Evolutionary conservation across 441 rosid species (phyloP).

Genomic region (Dalechampia spathulata): DNA sequence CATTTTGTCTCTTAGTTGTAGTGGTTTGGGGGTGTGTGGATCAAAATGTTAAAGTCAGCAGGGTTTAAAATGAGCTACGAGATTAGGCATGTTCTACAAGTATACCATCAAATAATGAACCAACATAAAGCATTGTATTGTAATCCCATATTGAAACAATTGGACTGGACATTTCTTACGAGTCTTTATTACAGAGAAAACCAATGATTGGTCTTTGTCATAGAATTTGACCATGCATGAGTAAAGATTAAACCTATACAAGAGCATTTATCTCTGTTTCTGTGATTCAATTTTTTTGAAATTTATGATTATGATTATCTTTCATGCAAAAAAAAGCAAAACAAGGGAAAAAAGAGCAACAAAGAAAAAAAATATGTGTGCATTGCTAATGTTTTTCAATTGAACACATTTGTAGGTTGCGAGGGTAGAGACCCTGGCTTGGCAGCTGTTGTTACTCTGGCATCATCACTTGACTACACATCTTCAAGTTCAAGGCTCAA

Average conservation of each 20-base stretch:
- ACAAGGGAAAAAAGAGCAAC: too few relatives aligned
- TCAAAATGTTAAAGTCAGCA: neutral
- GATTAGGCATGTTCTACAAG: too few relatives aligned
- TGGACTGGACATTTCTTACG: too few relatives aligned
- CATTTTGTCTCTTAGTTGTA: neutral
- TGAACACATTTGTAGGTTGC: constrained; percentile 40
- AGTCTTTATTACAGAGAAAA: too few relatives aligned
- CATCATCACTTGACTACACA: constrained; percentile 91
- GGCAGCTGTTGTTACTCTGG: constrained; percentile 77
- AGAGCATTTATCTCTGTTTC: neutral
- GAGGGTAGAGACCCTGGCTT: constrained; percentile 63
- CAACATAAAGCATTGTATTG: too few relatives aligned
- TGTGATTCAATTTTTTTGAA: neutral
- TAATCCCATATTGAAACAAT: constrained; percentile 1
- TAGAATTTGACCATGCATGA: neutral
- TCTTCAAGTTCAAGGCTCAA: constrained; percentile 79
- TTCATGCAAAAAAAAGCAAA: neutral
- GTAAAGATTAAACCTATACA: neutral
- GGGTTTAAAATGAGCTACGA: neutral
- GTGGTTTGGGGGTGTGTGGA: neutral
- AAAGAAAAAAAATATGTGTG: neutral
- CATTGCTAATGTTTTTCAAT: constrained; percentile 3
- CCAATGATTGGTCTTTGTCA: neutral
- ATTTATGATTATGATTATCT: neutral
- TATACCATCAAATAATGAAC: too few relatives aligned